phyloP scores from a whole-genome alignment of 2,329 filamentous ascomycete species.

The Colletotrichum somersetense region DNA sequence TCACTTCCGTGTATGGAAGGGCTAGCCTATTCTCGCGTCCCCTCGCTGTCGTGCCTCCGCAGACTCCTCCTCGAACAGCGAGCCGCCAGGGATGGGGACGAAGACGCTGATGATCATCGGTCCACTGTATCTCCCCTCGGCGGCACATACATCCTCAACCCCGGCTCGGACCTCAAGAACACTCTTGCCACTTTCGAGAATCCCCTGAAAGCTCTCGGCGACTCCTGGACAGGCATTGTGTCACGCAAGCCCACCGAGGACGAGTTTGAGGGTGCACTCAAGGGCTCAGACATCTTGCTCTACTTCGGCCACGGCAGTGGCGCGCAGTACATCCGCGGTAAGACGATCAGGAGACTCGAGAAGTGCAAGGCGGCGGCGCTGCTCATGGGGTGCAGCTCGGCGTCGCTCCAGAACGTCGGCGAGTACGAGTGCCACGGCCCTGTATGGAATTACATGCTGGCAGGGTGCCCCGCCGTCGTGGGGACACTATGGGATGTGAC shows the following conservation, averaged over 20 bases:
- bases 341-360: slow-evolving; percentile 82
- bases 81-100: slow-evolving; percentile 21
- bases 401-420: slow-evolving; percentile 81
- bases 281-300: slow-evolving; percentile 78
- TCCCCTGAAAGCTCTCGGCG: slow-evolving; percentile 73
- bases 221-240: slow-evolving; percentile 78
- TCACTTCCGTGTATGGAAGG: slow-evolving; percentile 87
- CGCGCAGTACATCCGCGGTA: slow-evolving; percentile 90
- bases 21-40: slow-evolving; percentile 86
- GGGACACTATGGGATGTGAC: slow-evolving; percentile 98
- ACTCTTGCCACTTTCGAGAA: slow-evolving; percentile 83
- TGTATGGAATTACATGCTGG: slow-evolving; percentile 91
- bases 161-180: slow-evolving; percentile 82
- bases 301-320: slow-evolving; percentile 98
- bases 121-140: slow-evolving; percentile 67
- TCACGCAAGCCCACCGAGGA: slow-evolving; percentile 78
- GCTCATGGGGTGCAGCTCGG: slow-evolving; percentile 95
- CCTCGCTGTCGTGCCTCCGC: slow-evolving; percentile 85
- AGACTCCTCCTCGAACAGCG: slow-evolving; percentile 74
- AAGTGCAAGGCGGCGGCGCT: slow-evolving; percentile 82
- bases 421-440: slow-evolving; percentile 93
- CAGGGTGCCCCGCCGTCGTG: slow-evolving; percentile 86
- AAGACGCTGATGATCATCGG: slow-evolving; percentile 47
- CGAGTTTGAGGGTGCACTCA: slow-evolving; percentile 79
- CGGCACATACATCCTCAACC: slow-evolving; percentile 89